These are phyloP conservation scores for Pleurostoma richardsiae DNA, from an alignment of 2,329 filamentous ascomycete genomes.

Conservation along the genomic window DNA sequence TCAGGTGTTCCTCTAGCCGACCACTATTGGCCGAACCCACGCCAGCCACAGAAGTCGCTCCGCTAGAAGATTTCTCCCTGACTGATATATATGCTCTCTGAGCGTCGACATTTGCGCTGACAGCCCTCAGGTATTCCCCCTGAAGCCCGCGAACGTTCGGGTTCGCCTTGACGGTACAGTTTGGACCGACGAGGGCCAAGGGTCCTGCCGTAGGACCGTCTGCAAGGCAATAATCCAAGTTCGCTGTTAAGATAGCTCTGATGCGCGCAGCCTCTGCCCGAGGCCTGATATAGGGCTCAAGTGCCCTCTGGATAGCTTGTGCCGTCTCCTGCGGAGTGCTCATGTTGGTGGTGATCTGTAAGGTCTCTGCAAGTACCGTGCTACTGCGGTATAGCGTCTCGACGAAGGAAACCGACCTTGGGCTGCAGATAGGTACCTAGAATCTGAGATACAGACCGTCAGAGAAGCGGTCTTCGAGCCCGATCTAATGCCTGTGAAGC, in stretches of 20 bases:
- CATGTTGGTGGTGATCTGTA: conserved; percentile 9
- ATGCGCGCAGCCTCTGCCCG: conserved; percentile 54
- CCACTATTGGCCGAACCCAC: conserved; percentile 2
- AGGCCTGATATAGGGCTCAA: conserved; percentile 50
- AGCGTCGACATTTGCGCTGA: conserved; percentile 47
- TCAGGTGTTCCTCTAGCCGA: conserved; percentile 44
- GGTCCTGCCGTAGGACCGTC: conserved; percentile 36
- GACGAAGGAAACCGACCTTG: no score
- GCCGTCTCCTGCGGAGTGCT: conserved; percentile 25
- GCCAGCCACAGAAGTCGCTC: conserved; percentile 7
- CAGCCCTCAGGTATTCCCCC: conserved; percentile 49
- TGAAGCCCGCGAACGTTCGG: conserved; percentile 41
- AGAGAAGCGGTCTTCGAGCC: no score
- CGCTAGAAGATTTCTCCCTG: conserved; percentile 13
- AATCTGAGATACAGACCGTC: no score
- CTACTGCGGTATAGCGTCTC: no score
- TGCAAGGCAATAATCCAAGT: conserved; percentile 43
- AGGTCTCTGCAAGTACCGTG: no score
- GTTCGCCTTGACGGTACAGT: conserved; percentile 25
- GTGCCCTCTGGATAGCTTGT: conserved; percentile 31
- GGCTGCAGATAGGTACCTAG: no score
- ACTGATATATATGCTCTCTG: conserved; percentile 38
- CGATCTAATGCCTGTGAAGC: no score
- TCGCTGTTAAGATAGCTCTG: conserved; percentile 47
- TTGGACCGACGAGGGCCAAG: conserved; percentile 41